Percentiles rank a stretch among this genome's conserved stretches.
Evolutionary conservation across 768 basidiomycete species (phyloP).

Genomic region (Naganishia kalamii): DNA sequence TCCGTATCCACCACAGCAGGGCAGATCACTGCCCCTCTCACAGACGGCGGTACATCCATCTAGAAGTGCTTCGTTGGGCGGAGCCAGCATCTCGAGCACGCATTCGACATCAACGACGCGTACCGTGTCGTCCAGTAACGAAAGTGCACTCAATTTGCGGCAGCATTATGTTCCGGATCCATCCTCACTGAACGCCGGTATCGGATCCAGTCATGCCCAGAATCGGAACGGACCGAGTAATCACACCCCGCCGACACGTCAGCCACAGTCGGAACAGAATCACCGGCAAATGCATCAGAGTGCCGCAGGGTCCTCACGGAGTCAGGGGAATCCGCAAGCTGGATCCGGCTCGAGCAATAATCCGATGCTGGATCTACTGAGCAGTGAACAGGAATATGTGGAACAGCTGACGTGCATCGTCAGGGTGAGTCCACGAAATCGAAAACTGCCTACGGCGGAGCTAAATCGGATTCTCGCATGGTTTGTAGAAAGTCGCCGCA

Average conservation of each 20-base stretch:
- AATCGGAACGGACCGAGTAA: no score
- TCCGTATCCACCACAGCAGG: not conserved
- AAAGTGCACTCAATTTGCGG: constrained; percentile 2
- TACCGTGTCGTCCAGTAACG: not conserved
- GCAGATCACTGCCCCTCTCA: not conserved
- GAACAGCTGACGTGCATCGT: constrained; percentile 84
- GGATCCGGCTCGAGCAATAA: constrained; percentile 48
- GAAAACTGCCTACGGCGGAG: no score
- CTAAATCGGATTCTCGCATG: not conserved
- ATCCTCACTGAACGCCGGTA: not conserved
- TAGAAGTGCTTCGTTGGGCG: not conserved
- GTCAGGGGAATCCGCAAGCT: not conserved
- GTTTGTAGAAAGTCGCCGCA: constrained; percentile 83
- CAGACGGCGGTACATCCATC: not conserved
- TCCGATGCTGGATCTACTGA: constrained; percentile 83
- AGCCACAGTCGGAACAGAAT: no score
- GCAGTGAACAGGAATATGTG: constrained; percentile 87
- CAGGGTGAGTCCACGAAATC: constrained; percentile 56
- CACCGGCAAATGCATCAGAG: no score
- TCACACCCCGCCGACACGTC: no score
- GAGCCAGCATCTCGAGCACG: constrained; percentile 5
- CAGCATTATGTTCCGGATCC: not conserved
- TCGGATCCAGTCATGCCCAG: no score
- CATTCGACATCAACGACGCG: not conserved
- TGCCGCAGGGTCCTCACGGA: no score